A percentile compares a stretch with the other conserved stretches of the same genome.
These are phyloP conservation scores for Quillaja saponaria DNA, from an alignment of 306 rosid species.

Conservation along the genomic window DNA sequence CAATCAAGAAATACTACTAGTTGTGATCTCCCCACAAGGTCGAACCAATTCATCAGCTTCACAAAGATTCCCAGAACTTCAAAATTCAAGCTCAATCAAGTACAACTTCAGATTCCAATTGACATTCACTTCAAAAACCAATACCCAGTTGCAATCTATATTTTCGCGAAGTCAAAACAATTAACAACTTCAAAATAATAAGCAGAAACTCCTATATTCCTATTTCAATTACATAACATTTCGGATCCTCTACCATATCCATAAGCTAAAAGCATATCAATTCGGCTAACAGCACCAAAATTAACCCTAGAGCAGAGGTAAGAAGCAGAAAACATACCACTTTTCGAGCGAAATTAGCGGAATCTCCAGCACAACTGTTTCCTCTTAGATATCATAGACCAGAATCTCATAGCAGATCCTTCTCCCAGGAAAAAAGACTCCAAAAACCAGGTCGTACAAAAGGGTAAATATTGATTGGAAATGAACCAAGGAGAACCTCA, in stretches of 20 bases:
- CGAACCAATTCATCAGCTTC: slow-evolving; percentile 45
- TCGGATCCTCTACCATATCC: slow-evolving; percentile 10
- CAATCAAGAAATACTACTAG: slow-evolving; percentile 20
- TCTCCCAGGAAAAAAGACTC: slow-evolving; percentile 1
- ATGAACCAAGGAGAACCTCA: background rate
- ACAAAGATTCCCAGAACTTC: slow-evolving; percentile 25
- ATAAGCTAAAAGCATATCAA: slow-evolving; percentile 14
- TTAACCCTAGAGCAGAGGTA: slow-evolving; percentile 40
- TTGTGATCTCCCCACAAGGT: slow-evolving; percentile 30
- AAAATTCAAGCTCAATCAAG: slow-evolving; percentile 26
- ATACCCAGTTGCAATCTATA: slow-evolving; percentile 21
- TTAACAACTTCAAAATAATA: slow-evolving; percentile 20
- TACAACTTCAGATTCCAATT: slow-evolving; percentile 22
- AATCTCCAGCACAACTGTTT: slow-evolving; percentile 10
- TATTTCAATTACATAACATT: slow-evolving; percentile 22
- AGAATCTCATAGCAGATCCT: slow-evolving; percentile 11
- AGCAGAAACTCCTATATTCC: slow-evolving; percentile 9
- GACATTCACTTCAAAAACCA: slow-evolving; percentile 15
- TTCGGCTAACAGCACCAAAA: slow-evolving; percentile 37
- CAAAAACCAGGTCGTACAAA: too few species aligned
- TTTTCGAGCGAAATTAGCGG: slow-evolving; percentile 22
- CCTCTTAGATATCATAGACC: slow-evolving; percentile 2
- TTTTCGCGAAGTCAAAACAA: slow-evolving; percentile 37
- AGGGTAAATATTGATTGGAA: background rate
- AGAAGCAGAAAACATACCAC: slow-evolving; percentile 52